These are phyloP conservation scores for Rhizophlyctis rosea DNA, from an alignment of 192 early-diverging fungal genomes.

Conservation along the genomic window DNA sequence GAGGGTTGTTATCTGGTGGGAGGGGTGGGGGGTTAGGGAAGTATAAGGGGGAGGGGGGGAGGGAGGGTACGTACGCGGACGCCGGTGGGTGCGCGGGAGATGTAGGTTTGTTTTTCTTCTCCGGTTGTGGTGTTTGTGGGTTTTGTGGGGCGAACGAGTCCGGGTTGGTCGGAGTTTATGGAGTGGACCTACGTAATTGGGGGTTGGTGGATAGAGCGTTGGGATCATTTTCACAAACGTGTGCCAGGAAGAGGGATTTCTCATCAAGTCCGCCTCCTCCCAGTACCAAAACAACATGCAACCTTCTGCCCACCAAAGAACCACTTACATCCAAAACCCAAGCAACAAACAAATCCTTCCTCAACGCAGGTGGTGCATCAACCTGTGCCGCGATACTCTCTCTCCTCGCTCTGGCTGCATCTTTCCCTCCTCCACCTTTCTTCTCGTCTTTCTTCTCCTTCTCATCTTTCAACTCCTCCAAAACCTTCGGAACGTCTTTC, in stretches of 20 bases:
- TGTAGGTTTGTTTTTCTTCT: not conserved
- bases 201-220: too few relatives aligned
- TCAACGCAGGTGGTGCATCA: conserved; percentile 1
- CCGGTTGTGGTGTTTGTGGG: not conserved
- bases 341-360: conserved; percentile 30
- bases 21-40: not conserved
- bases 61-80: not conserved
- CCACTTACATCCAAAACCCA: conserved; percentile 25
- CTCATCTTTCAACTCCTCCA: too few relatives aligned
- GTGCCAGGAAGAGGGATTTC: not conserved
- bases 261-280: conserved; percentile 7
- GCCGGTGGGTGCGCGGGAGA: not conserved
- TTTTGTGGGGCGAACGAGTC: too few relatives aligned
- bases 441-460: conserved; percentile 1
- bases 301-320: not conserved
- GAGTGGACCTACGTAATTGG: too few relatives aligned
- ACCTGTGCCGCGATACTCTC: not conserved
- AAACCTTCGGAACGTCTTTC: conserved; percentile 1
- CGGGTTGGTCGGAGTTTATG: too few relatives aligned
- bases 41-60: too few relatives aligned
- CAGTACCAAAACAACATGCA: conserved; percentile 6
- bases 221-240: too few relatives aligned
- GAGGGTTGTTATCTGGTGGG: conserved; percentile 15
- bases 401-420: not conserved
- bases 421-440: not conserved